These are phyloP conservation scores for Xylariaceae sp. DNA, from an alignment of 2,329 filamentous ascomycete species.

Conservation along the genomic window DNA sequence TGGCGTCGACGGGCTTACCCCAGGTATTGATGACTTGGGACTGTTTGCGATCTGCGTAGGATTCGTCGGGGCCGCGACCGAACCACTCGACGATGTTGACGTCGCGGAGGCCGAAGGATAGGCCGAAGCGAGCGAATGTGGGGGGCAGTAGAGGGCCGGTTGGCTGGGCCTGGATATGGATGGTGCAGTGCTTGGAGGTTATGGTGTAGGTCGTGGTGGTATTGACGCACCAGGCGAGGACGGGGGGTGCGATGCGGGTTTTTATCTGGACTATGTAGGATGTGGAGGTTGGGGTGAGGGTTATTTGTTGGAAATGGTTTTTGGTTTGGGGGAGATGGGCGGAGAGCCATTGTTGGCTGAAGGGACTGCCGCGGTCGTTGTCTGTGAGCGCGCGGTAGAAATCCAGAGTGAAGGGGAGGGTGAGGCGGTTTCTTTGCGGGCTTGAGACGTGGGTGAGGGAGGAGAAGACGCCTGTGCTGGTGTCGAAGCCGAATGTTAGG, in stretches of 20 bases:
- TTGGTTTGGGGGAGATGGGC: constrained; percentile 42
- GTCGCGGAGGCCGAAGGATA: constrained; percentile 43
- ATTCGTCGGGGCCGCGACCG: constrained; percentile 60
- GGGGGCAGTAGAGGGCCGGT: constrained; percentile 45
- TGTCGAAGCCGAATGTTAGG: constrained; percentile 41
- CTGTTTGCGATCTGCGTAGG: constrained; percentile 60
- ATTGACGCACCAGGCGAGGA: constrained; percentile 55
- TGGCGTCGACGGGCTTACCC: constrained; percentile 40
- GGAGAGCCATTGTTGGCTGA: constrained; percentile 53
- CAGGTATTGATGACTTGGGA: constrained; percentile 54
- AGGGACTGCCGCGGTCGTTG: constrained; percentile 53
- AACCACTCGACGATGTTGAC: constrained; percentile 52
- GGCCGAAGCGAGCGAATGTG: constrained; percentile 58
- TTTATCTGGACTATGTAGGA: constrained; percentile 40
- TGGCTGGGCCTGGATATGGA: constrained; percentile 45
- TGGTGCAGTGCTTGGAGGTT: constrained; percentile 40
- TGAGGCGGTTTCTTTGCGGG: constrained; percentile 37
- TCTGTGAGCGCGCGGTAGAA: constrained; percentile 63
- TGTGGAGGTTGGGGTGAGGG: constrained; percentile 28
- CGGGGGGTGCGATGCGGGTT: constrained; percentile 55
- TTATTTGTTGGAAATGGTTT: constrained; percentile 36
- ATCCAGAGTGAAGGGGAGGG: constrained; percentile 41
- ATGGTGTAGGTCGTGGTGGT: constrained; percentile 51
- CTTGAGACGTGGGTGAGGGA: constrained; percentile 36
- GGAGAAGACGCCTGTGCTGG: constrained; percentile 37